Conservation (phyloP, 2,329 filamentous ascomycete genomes). For the Leptographium radiaticola region DNA sequence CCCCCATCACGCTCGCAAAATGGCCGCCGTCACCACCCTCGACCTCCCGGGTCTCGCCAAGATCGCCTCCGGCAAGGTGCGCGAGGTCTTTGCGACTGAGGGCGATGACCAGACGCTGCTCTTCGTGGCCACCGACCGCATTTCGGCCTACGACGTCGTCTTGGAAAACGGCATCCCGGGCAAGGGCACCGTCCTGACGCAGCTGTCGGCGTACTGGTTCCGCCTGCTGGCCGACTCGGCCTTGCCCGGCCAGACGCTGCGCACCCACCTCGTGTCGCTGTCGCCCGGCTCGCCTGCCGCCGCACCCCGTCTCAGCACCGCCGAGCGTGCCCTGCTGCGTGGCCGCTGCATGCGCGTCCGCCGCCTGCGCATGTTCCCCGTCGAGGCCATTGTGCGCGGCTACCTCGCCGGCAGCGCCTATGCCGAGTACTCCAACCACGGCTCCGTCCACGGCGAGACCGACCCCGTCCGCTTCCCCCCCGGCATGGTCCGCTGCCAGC, state of each 20-base stretch:
- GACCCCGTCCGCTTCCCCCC: conserved; percentile 24
- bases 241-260: conserved; percentile 27
- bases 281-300: conserved; percentile 20
- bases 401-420: conserved; percentile 82
- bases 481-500: conserved; percentile 58
- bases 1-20: neutral
- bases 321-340: conserved; percentile 38
- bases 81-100: conserved; percentile 15
- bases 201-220: conserved; percentile 40
- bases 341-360: conserved; percentile 67
- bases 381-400: conserved; percentile 78
- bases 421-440: conserved; percentile 57
- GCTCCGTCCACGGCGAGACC: conserved; percentile 66
- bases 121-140: conserved; percentile 53
- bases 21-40: conserved; percentile 15
- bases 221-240: conserved; percentile 26
- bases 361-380: conserved; percentile 59
- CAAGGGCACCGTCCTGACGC: conserved; percentile 40
- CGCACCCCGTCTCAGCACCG: conserved; percentile 17
- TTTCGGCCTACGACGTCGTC: conserved; percentile 91
- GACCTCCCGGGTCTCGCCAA: conserved; percentile 18
- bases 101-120: conserved; percentile 17
- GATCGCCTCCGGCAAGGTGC: conserved; percentile 19
- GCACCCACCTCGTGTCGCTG: conserved; percentile 38
- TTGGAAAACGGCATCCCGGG: conserved; percentile 53